Conservation (phyloP, 2,329 filamentous ascomycete genomes). For the Thielaviopsis musarum region DNA sequence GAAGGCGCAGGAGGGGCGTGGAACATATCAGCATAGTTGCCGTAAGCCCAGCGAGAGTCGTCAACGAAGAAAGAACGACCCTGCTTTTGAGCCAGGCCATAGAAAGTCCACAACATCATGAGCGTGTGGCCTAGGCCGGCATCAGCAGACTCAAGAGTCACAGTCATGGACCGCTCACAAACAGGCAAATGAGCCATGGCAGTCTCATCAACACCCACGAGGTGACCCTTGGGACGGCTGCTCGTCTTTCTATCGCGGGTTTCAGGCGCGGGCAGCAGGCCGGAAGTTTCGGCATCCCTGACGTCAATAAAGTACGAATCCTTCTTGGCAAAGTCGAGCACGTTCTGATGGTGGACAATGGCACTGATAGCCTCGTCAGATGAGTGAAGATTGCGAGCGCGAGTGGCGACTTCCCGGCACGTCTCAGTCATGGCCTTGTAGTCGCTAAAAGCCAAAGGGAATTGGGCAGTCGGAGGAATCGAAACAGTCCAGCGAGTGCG, state of each 20-base stretch:
- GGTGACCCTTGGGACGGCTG: constrained; percentile 20
- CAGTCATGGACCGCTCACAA: constrained; percentile 59
- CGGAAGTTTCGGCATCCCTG: constrained; percentile 47
- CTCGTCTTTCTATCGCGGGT: constrained; percentile 21
- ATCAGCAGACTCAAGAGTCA: constrained; percentile 54
- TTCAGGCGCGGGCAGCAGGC: constrained; percentile 34
- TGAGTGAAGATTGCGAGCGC: constrained; percentile 30
- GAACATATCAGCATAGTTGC: constrained; percentile 58
- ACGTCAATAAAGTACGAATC: constrained; percentile 63
- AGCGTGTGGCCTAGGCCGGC: constrained; percentile 63
- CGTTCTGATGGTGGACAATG: constrained; percentile 13
- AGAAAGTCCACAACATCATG: constrained; percentile 70
- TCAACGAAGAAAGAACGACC: constrained; percentile 68
- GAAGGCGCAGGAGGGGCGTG: constrained; percentile 43
- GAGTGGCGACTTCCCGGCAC: constrained; percentile 45
- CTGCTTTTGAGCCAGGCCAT: constrained; percentile 60
- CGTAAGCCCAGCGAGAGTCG: constrained; percentile 71
- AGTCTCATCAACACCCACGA: constrained; percentile 32
- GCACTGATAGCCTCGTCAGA: constrained; percentile 22
- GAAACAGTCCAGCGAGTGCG: constrained; percentile 64
- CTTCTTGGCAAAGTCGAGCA: constrained; percentile 27
- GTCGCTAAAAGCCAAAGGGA: constrained; percentile 48
- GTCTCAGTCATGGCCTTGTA: constrained; percentile 55
- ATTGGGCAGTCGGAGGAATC: constrained; percentile 49
- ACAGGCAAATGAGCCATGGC: constrained; percentile 31